Evolutionary conservation across 2,329 filamentous ascomycete genomes (phyloP).

Genomic region (Botrytis pseudocinerea): DNA sequence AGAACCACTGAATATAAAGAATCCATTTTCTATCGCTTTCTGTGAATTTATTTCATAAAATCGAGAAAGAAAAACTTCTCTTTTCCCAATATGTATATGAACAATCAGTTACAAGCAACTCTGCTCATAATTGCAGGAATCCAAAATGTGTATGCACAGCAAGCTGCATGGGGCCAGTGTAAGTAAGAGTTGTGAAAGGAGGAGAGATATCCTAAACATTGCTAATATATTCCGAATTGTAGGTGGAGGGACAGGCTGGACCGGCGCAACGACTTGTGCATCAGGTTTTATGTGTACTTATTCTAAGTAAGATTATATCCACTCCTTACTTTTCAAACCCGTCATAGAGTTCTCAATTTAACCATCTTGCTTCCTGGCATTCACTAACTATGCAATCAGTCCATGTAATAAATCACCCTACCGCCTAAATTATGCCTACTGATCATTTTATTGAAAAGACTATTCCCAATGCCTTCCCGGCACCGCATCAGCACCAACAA

Average conservation of each 20-base stretch:
- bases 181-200: neutral
- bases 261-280: constrained; percentile 35
- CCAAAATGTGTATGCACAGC: constrained; percentile 28
- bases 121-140: constrained; percentile 16
- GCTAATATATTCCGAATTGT: neutral
- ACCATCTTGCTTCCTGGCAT: neutral
- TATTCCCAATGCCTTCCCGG: constrained; percentile 45
- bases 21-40: neutral
- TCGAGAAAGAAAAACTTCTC: neutral
- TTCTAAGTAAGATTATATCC: constrained; percentile 35
- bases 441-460: constrained; percentile 2
- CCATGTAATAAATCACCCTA: constrained; percentile 36
- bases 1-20: constrained; percentile 39
- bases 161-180: constrained; percentile 29
- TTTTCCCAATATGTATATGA: neutral
- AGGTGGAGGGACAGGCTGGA: constrained; percentile 36
- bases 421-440: neutral
- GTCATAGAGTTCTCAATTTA: neutral
- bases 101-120: neutral
- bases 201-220: neutral
- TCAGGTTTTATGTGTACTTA: constrained; percentile 34
- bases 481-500: constrained; percentile 30
- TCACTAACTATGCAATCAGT: neutral
- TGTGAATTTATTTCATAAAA: neutral
- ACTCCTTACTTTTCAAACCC: neutral